Base-by-base conservation (phyloP, 352 stramenopile species). In the Aphanomyces invadans region DNA sequence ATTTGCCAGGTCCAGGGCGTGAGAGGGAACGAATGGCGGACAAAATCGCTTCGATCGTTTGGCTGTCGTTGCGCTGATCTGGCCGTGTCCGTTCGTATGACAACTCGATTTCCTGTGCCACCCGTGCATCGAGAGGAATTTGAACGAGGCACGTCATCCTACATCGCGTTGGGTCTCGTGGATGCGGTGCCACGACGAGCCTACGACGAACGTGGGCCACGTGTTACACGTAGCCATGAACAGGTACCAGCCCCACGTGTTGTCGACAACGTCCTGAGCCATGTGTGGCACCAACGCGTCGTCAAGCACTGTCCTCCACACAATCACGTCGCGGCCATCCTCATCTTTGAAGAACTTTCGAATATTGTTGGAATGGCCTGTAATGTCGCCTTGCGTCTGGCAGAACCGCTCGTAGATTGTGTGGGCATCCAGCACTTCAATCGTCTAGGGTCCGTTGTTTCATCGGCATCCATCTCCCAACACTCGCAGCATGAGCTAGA, bases 231-330 rank as follows among this genome's bases (percentile, higher is more conserved):
- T 42, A 10, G 23, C 17, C 10, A 12, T 4, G 15, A 9, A 39
- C 4, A 48, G 31, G 31, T 9, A 64, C 60, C 60, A 67, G 39
- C 60, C 60, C 45, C 49, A 67, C 17, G 48, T 29, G 15, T 57
- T 29, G 4, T 51, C 60, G 0, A 29, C 25, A 26, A 33, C 49
- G 3, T 44, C 60, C n/a, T 39, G 10, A 44, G 28, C 19, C 60
- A 67, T 59, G 23, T 67, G 42, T 5, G 60, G 60, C 2, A 59
- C 28, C 1, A 67, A 25, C 29, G 60, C 60, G 28, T 67, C 60
- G 45, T 67, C 60, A 21, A 67, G 19, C 21, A 67, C 60, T n/a
- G 60, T 51, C 15, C 60, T 39, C 60, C 60, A 67, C 17, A 60
- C 33, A 17, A 57, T 49, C 4, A 67, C 39, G 28, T 46, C 10